These are phyloP conservation scores for Fomes fomentarius DNA, from an alignment of 1,284 basidiomycete genomes.

Conservation along the genomic window DNA sequence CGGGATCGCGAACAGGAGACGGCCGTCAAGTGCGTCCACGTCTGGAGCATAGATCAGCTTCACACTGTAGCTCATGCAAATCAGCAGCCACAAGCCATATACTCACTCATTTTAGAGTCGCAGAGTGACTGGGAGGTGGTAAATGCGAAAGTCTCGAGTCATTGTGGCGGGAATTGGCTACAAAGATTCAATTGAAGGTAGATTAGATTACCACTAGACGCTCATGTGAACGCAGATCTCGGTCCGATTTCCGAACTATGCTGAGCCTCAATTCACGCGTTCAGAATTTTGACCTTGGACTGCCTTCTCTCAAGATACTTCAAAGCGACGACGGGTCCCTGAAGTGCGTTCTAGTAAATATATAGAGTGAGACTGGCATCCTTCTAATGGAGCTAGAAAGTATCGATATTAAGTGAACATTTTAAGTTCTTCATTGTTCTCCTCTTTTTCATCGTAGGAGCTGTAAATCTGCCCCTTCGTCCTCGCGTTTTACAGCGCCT, in stretches of 20 bases:
- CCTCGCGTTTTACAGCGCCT: constrained; percentile 24
- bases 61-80: too few species aligned
- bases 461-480: constrained; percentile 4
- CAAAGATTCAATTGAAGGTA: constrained; percentile 4
- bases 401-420: too few species aligned
- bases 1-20: constrained; percentile 93
- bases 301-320: neutral
- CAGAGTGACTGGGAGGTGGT: neutral
- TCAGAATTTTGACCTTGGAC: too few species aligned
- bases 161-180: constrained; percentile 5
- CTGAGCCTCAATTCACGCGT: too few species aligned
- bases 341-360: neutral
- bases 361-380: neutral
- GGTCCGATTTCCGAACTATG: neutral
- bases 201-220: constrained; percentile 11
- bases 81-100: too few species aligned
- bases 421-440: too few species aligned
- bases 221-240: neutral
- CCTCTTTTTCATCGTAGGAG: too few species aligned
- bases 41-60: constrained; percentile 26
- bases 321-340: too few species aligned
- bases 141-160: constrained; percentile 8
- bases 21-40: constrained; percentile 59
- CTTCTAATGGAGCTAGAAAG: neutral
- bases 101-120: constrained; percentile 18